These are phyloP conservation scores for Sporothrix schenckii DNA, from an alignment of 2,329 filamentous ascomycete species.

Conservation along the genomic window DNA sequence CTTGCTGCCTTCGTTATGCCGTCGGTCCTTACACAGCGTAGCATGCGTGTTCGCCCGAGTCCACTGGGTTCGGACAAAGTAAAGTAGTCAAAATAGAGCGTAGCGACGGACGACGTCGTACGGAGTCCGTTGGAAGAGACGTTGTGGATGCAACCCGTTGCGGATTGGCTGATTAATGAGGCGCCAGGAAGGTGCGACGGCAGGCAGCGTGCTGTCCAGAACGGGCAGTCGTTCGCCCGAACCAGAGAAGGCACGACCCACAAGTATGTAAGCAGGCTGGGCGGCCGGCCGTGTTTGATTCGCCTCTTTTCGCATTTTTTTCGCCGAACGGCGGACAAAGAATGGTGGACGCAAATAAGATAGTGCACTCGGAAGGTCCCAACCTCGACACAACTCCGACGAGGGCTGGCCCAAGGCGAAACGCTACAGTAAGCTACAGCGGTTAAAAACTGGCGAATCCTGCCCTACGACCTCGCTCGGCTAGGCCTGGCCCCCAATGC, in stretches of 20 bases:
- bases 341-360: no score
- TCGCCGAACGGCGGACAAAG: constrained; percentile 11
- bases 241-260: neutral
- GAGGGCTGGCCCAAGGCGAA: neutral
- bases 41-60: neutral
- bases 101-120: no score
- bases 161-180: constrained; percentile 14
- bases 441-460: no score
- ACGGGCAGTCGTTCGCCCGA: constrained; percentile 25
- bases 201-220: neutral
- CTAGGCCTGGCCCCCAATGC: neutral
- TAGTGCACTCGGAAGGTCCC: no score
- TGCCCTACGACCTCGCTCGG: no score
- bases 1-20: neutral
- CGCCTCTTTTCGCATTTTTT: neutral
- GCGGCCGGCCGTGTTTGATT: no score
- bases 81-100: neutral
- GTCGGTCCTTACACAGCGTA: neutral
- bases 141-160: neutral
- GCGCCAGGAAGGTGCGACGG: neutral
- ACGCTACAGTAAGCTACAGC: no score
- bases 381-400: no score
- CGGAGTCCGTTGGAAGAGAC: neutral
- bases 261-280: no score
- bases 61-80: constrained; percentile 2